A percentile compares a stretch with the other conserved stretches of the same genome.
Conservation (phyloP, 208 protist genomes). For the Novymonas esmeraldas region DNA sequence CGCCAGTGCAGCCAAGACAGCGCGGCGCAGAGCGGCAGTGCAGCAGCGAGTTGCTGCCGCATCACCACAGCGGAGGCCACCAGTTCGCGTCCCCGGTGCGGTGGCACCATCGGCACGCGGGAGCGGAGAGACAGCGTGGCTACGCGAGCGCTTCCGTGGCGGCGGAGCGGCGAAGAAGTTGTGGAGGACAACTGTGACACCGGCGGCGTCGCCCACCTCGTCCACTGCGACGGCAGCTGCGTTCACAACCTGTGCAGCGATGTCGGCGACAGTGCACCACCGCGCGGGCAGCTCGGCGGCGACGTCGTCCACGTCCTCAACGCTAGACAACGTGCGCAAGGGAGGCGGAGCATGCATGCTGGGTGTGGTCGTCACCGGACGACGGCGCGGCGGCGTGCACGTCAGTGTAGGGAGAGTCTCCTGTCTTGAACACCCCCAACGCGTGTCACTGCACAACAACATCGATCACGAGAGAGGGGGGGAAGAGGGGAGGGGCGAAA, state of each 20-base stretch:
- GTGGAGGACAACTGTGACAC: constrained; percentile 1
- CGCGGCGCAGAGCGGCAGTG: neutral
- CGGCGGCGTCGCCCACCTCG: neutral
- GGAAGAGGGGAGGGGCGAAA: too few relatives aligned
- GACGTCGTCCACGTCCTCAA: neutral
- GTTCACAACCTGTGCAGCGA: constrained; percentile 12
- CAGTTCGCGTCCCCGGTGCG: too few relatives aligned
- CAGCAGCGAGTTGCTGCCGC: neutral
- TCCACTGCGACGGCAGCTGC: neutral
- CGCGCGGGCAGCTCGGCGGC: neutral
- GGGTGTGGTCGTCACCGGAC: too few relatives aligned
- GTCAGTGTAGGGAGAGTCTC: too few relatives aligned
- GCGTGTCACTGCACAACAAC: too few relatives aligned
- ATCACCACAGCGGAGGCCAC: too few relatives aligned
- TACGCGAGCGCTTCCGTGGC: neutral
- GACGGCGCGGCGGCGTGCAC: too few relatives aligned
- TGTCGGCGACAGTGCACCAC: constrained; percentile 20
- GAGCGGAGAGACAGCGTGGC: too few relatives aligned
- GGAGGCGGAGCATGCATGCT: neutral
- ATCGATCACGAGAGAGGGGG: neutral
- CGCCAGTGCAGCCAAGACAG: neutral
- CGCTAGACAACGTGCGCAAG: neutral
- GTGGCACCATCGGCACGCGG: too few relatives aligned
- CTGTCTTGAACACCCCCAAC: too few relatives aligned
- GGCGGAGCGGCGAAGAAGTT: constrained; percentile 1